Evolutionary conservation across 768 basidiomycete genomes (phyloP).

Genomic region (Serendipita vermifera): DNA sequence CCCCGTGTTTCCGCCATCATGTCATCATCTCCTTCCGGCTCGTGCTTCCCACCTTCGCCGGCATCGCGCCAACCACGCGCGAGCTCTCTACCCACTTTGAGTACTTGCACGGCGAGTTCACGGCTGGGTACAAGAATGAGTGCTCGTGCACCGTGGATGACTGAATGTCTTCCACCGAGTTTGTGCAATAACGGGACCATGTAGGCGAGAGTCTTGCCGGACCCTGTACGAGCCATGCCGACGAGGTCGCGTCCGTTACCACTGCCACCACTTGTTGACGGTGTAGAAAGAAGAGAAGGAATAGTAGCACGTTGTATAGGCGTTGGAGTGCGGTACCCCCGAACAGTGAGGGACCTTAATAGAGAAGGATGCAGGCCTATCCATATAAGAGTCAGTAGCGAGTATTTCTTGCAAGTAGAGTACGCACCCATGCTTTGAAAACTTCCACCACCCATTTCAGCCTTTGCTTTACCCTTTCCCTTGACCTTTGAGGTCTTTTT

Average conservation of each 20-base stretch:
- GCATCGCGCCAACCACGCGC: conserved; percentile 61
- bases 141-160: conserved; percentile 71
- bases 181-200: conserved; percentile 84
- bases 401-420: neutral
- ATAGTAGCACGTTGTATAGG: conserved; percentile 90
- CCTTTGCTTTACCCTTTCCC: conserved; percentile 56
- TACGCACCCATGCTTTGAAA: conserved; percentile 89
- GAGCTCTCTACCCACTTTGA: conserved; percentile 93
- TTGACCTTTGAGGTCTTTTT: conserved; percentile 49
- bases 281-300: conserved; percentile 66
- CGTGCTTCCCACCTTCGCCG: conserved; percentile 28
- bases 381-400: conserved; percentile 11
- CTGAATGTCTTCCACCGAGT: conserved; percentile 66
- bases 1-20: conserved; percentile 16
- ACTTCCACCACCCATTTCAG: conserved; percentile 81
- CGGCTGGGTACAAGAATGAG: conserved; percentile 84
- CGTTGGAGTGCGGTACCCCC: conserved; percentile 89
- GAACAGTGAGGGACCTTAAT: conserved; percentile 72
- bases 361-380: conserved; percentile 72
- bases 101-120: conserved; percentile 85
- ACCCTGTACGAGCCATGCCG: conserved; percentile 97
- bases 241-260: conserved; percentile 90
- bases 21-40: conserved; percentile 63
- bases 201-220: conserved; percentile 94
- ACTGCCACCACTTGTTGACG: too few species aligned